These are phyloP conservation scores for Fusarium ramigenum DNA, from an alignment of 2,329 filamentous ascomycete genomes.

Conservation along the genomic window DNA sequence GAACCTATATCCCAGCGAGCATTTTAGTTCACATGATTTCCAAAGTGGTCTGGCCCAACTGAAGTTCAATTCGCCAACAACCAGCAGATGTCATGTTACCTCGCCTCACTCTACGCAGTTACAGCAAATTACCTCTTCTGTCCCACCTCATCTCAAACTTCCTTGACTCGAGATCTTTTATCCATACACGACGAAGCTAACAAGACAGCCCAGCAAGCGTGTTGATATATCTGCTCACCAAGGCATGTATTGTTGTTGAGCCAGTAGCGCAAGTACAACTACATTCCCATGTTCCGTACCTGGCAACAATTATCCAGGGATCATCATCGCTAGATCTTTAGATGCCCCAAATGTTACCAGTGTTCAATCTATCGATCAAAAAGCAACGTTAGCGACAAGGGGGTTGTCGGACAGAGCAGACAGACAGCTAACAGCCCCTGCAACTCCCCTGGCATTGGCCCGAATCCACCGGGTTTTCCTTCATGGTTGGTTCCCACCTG, in stretches of 20 bases:
- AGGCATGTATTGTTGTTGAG: neutral
- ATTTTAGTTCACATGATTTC: slow-evolving; percentile 27
- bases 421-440: slow-evolving; percentile 9
- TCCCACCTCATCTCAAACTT: slow-evolving; percentile 21
- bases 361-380: slow-evolving; percentile 35
- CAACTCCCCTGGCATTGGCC: slow-evolving; percentile 29
- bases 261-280: neutral
- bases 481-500: slow-evolving; percentile 31
- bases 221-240: neutral
- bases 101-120: slow-evolving; percentile 27
- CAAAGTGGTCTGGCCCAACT: slow-evolving; percentile 27
- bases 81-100: slow-evolving; percentile 30
- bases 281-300: neutral
- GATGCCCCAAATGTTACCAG: slow-evolving; percentile 21
- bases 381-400: slow-evolving; percentile 36
- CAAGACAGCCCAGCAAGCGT: neutral
- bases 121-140: slow-evolving; percentile 15
- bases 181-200: neutral
- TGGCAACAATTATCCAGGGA: slow-evolving; percentile 27
- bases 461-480: slow-evolving; percentile 23
- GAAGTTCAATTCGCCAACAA: slow-evolving; percentile 23
- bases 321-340: slow-evolving; percentile 18
- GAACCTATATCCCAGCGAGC: neutral
- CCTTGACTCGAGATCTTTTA: slow-evolving; percentile 9
- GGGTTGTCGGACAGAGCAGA: slow-evolving; percentile 21